Conservation (phyloP, 768 basidiomycete genomes). For the Tephrocybe sp. region DNA sequence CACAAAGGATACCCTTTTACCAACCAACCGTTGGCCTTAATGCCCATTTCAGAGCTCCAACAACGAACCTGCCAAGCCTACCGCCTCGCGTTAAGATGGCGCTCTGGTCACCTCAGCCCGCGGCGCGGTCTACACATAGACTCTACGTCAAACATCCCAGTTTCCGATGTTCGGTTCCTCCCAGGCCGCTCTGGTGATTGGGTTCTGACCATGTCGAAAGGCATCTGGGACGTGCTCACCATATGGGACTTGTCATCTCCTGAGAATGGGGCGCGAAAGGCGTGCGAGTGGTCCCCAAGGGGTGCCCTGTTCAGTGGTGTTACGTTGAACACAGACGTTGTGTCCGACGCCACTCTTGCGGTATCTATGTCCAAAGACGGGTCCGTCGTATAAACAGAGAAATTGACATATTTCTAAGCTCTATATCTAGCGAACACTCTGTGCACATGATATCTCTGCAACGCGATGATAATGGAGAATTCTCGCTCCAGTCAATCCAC, state of each 20-base stretch:
- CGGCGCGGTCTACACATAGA: conserved; percentile 23
- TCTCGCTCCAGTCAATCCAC: conserved; percentile 29
- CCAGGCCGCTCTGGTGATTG: conserved; percentile 42
- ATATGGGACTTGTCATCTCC: conserved; percentile 44
- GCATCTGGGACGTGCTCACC: conserved; percentile 59
- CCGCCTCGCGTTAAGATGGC: conserved; percentile 52
- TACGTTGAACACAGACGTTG: conserved; percentile 45
- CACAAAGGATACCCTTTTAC: conserved; percentile 52
- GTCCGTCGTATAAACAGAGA: conserved; percentile 33
- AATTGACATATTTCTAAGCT: conserved; percentile 17
- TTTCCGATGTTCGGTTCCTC: conserved; percentile 56
- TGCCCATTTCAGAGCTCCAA: conserved; percentile 46
- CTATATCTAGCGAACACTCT: conserved; percentile 25
- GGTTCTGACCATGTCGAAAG: conserved; percentile 54
- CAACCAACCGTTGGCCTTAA: conserved; percentile 27
- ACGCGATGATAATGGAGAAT: conserved; percentile 4
- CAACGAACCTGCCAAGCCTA: conserved; percentile 42
- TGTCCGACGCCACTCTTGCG: conserved; percentile 49
- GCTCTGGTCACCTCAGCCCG: conserved; percentile 14
- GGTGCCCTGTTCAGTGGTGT: conserved; percentile 54
- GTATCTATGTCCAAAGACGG: conserved; percentile 45
- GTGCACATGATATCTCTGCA: conserved; percentile 34
- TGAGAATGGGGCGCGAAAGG: conserved; percentile 21
- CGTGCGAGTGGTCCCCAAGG: conserved; percentile 54
- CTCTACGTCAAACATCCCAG: conserved; percentile 37